Conservation (phyloP, 495 filamentous ascomycete species). For the Penicillium daleae region DNA sequence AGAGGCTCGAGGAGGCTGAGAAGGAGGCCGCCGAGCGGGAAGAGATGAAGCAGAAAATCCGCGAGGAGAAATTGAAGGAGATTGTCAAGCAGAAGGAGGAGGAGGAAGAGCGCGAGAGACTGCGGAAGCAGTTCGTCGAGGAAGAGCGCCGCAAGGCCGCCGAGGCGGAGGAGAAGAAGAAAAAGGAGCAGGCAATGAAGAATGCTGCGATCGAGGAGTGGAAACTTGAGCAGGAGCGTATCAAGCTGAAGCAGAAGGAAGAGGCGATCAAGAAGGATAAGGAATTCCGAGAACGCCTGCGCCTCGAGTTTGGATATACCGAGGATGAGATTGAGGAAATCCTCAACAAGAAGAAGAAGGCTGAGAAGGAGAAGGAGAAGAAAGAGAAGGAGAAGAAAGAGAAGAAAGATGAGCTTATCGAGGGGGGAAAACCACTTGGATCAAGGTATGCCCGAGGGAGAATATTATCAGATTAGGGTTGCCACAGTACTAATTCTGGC, state of each 20-base stretch:
- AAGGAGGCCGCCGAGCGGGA: conserved; percentile 37
- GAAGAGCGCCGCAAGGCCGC: conserved; percentile 37
- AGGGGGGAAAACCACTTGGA: conserved; percentile 53
- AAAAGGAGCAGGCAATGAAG: conserved; percentile 54
- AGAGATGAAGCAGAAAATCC: conserved; percentile 27
- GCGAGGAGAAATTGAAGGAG: conserved; percentile 34
- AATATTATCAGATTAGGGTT: not conserved
- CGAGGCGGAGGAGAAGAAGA: conserved; percentile 46
- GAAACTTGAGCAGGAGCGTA: conserved; percentile 56
- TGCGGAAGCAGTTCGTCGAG: conserved; percentile 42
- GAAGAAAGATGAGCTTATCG: conserved; percentile 46
- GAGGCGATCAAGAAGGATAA: conserved; percentile 49
- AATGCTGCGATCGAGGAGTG: conserved; percentile 58
- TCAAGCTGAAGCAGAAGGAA: conserved; percentile 30
- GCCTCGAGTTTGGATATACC: conserved; percentile 42
- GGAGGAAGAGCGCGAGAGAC: conserved; percentile 45
- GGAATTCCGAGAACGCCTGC: conserved; percentile 49
- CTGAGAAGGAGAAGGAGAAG: conserved; percentile 53
- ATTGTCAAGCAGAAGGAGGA: conserved; percentile 47
- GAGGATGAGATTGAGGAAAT: conserved; percentile 59
- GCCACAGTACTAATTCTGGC: conserved; percentile 14
- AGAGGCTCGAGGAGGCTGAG: conserved; percentile 37
- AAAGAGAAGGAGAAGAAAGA: conserved; percentile 54
- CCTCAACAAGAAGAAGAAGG: conserved; percentile 58
- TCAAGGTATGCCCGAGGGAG: conserved; percentile 45